phyloP scores from a whole-genome alignment of 371 early-diverging fungal genomes.

The Haplosporangium sp. region DNA sequence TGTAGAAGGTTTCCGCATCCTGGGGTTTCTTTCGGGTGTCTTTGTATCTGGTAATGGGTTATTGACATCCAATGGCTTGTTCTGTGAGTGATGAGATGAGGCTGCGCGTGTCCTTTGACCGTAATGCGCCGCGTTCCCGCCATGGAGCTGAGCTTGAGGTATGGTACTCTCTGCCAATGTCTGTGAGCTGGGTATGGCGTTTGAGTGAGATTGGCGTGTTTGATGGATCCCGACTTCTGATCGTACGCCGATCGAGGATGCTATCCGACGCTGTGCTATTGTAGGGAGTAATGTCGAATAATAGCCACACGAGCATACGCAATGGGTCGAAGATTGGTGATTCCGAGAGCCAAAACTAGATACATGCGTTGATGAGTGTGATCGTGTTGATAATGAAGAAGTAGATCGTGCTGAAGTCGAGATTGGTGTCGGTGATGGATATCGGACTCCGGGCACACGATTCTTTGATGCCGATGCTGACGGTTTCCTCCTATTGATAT shows the following conservation, averaged over 20 bases:
- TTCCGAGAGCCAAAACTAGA: not conserved
- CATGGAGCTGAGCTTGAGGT: not conserved
- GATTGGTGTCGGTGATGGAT: too few species aligned
- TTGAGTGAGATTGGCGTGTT: constrained; percentile 12
- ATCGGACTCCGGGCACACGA: too few species aligned
- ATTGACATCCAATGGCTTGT: too few species aligned
- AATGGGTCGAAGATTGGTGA: not conserved
- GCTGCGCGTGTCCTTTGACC: too few species aligned
- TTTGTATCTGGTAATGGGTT: too few species aligned
- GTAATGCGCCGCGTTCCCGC: too few species aligned
- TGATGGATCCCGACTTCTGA: not conserved
- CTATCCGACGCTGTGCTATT: not conserved
- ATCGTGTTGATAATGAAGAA: not conserved
- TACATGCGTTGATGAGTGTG: not conserved
- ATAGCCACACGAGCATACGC: not conserved
- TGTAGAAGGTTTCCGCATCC: too few species aligned
- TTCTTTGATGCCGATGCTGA: not conserved
- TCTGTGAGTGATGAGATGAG: too few species aligned
- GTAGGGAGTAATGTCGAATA: constrained; percentile 4
- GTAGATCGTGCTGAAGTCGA: not conserved
- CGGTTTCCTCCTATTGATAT: not conserved
- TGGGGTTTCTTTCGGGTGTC: too few species aligned
- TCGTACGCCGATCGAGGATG: not conserved
- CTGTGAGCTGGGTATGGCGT: not conserved
- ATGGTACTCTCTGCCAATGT: not conserved